Conservation (phyloP, 345 rosid genomes). For the Hibiscus mutabilis region DNA sequence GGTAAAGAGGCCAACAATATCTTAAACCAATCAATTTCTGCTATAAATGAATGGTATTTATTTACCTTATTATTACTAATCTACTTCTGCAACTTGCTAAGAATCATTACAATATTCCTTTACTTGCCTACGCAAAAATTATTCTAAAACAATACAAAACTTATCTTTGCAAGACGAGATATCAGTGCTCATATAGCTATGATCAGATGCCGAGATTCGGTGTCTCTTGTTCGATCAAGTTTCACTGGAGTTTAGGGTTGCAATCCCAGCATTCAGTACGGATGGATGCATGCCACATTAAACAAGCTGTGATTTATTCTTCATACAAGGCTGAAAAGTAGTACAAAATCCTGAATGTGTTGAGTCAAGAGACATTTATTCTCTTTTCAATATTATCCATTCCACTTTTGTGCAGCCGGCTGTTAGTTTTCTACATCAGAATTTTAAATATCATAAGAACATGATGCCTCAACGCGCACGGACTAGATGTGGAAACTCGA, state of each 20-base stretch:
- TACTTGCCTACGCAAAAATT: background rate
- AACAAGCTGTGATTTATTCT: background rate
- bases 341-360: background rate
- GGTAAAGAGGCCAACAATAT: background rate
- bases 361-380: background rate
- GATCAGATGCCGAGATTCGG: background rate
- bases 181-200: background rate
- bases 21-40: background rate
- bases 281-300: background rate
- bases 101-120: background rate
- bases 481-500: background rate
- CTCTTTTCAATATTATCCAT: background rate
- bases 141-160: background rate
- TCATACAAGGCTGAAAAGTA: background rate
- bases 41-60: background rate
- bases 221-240: background rate
- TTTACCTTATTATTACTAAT: background rate
- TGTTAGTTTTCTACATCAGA: background rate
- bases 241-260: background rate
- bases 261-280: background rate
- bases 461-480: background rate
- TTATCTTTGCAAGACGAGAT: background rate
- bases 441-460: background rate
- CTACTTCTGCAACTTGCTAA: background rate
- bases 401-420: background rate